A percentile compares a stretch with the other conserved stretches of the same genome.
Evolutionary conservation across 83 land plant species (phyloP).

Genomic region (Isoetes engelmannii): DNA sequence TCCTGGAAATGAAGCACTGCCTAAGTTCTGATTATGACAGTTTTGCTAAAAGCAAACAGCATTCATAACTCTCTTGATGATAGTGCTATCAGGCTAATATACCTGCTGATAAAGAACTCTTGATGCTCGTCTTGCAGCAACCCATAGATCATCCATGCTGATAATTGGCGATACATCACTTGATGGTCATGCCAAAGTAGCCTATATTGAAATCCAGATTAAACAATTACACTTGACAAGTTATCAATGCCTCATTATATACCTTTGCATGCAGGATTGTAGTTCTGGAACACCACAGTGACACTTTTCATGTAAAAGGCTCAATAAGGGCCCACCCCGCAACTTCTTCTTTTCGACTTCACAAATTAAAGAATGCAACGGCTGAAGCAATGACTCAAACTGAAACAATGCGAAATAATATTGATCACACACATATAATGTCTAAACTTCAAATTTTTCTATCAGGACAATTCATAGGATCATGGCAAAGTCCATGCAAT

Average conservation of each 20-base stretch:
- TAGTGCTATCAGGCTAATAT: slow-evolving; percentile 1
- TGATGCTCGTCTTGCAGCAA: slow-evolving; percentile 83
- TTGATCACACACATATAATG: not conserved
- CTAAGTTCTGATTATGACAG: not conserved
- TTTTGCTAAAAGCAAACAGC: not conserved
- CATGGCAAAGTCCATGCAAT: too few relatives aligned
- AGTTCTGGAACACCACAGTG: slow-evolving; percentile 97
- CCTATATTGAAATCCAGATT: slow-evolving; percentile 30
- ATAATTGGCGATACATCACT: slow-evolving; percentile 90
- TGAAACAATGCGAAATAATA: slow-evolving; percentile 13
- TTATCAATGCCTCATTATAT: slow-evolving; percentile 1
- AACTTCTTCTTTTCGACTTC: slow-evolving; percentile 77
- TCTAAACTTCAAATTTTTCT: too few relatives aligned
- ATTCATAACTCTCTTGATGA: not conserved
- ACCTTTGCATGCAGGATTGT: slow-evolving; percentile 97
- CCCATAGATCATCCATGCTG: slow-evolving; percentile 98
- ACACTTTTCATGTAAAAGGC: slow-evolving; percentile 73
- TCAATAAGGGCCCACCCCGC: slow-evolving; percentile 81
- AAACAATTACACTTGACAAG: not conserved
- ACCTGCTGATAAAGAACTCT: slow-evolving; percentile 95
- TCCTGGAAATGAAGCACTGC: slow-evolving; percentile 19
- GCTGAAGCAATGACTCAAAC: slow-evolving; percentile 85
- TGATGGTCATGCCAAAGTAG: slow-evolving; percentile 99
- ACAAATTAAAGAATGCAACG: slow-evolving; percentile 67
- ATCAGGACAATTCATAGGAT: too few relatives aligned